Percentiles rank a stretch among this genome's conserved stretches.
These are phyloP conservation scores for Spencermartinsiella ligniputridi DNA, from an alignment of 1,139 yeast species.

Conservation along the genomic window DNA sequence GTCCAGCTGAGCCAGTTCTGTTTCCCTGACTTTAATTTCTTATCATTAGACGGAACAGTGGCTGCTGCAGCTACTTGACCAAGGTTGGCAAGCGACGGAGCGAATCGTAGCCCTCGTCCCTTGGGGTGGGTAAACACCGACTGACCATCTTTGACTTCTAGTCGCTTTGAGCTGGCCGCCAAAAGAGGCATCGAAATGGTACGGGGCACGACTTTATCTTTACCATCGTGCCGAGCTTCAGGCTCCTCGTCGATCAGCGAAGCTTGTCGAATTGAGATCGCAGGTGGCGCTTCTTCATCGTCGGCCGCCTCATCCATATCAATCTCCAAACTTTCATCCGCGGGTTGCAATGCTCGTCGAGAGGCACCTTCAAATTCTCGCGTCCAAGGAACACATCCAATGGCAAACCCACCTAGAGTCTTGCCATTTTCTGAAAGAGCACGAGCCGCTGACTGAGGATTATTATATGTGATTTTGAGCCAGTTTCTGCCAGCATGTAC, in stretches of 20 bases:
- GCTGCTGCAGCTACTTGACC: slow-evolving; percentile 9
- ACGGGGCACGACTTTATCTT: slow-evolving; percentile 18
- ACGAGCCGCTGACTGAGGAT: slow-evolving; percentile 69
- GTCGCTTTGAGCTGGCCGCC: slow-evolving; percentile 14
- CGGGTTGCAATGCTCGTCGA: neutral
- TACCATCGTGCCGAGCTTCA: neutral
- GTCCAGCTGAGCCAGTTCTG: slow-evolving; percentile 36
- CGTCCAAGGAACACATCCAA: slow-evolving; percentile 67
- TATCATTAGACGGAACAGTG: neutral
- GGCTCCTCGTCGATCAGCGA: neutral
- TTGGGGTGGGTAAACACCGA: slow-evolving; percentile 25
- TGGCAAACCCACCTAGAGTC: slow-evolving; percentile 49
- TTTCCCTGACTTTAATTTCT: slow-evolving; percentile 6
- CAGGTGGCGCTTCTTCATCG: neutral
- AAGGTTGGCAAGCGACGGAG: slow-evolving; percentile 18
- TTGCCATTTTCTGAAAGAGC: slow-evolving; percentile 82
- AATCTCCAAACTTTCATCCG: neutral
- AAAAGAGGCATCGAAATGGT: slow-evolving; percentile 30
- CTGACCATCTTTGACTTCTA: slow-evolving; percentile 27
- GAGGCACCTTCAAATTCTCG: neutral
- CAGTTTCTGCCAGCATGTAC: slow-evolving; percentile 82
- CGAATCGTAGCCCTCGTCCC: slow-evolving; percentile 12
- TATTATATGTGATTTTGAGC: slow-evolving; percentile 81
- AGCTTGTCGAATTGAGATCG: neutral
- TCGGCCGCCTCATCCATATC: neutral